A percentile compares a stretch with the other conserved stretches of the same genome.
Evolutionary conservation across 2,329 filamentous ascomycete species (phyloP).

Genomic region (Cercospora sp.): DNA sequence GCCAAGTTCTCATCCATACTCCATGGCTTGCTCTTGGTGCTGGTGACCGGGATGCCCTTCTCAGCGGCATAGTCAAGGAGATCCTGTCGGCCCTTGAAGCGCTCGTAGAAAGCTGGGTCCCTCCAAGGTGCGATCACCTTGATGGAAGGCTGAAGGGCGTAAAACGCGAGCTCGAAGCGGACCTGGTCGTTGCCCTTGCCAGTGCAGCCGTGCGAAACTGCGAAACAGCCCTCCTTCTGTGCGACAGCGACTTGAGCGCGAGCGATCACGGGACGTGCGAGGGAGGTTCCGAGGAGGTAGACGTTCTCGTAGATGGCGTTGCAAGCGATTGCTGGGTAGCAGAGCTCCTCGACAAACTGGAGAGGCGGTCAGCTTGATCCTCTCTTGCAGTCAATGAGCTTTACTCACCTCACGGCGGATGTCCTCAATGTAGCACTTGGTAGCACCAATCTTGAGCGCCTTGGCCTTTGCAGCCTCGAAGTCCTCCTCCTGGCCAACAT

Average conservation of each 20-base stretch:
- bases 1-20: slow-evolving; percentile 70
- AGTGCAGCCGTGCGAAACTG: slow-evolving; percentile 57
- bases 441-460: slow-evolving; percentile 68
- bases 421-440: slow-evolving; percentile 64
- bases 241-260: slow-evolving; percentile 66
- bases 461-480: slow-evolving; percentile 72
- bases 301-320: slow-evolving; percentile 61
- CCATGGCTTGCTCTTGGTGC: slow-evolving; percentile 72
- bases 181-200: slow-evolving; percentile 68
- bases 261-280: slow-evolving; percentile 71
- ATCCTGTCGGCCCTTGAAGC: slow-evolving; percentile 70
- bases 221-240: slow-evolving; percentile 60
- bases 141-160: slow-evolving; percentile 63
- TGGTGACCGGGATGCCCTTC: slow-evolving; percentile 69
- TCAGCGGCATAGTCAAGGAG: slow-evolving; percentile 70
- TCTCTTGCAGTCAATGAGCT: neutral
- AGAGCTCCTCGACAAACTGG: slow-evolving; percentile 73
- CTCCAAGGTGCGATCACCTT: slow-evolving; percentile 77
- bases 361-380: neutral
- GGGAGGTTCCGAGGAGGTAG: slow-evolving; percentile 58
- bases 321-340: slow-evolving; percentile 77
- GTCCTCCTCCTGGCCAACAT: slow-evolving; percentile 66
- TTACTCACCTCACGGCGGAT: slow-evolving; percentile 54
- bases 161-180: slow-evolving; percentile 65
- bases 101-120: slow-evolving; percentile 67